Conservation (phyloP, 208 protist species). For the Acanthamoeba royreba region DNA sequence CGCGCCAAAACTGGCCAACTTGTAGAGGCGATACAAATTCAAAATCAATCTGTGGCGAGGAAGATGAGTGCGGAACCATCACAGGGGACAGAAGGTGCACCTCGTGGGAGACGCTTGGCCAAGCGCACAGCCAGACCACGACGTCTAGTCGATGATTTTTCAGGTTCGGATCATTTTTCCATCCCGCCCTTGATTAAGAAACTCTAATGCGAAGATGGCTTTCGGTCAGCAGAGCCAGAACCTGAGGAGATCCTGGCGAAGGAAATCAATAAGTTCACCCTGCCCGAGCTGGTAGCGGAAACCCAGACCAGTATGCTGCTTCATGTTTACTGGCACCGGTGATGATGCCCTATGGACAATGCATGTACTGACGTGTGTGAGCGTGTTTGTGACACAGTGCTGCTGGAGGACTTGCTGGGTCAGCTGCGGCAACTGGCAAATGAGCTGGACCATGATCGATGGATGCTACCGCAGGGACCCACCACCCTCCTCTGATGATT, state of each 20-base stretch:
- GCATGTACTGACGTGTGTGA: background rate
- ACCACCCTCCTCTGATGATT: background rate
- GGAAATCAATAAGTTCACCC: background rate
- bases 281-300: background rate
- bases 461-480: background rate
- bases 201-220: background rate
- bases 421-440: background rate
- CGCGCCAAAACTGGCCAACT: too few relatives aligned
- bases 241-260: background rate
- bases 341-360: background rate
- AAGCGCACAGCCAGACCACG: background rate
- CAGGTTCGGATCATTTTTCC: background rate
- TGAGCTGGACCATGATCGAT: background rate
- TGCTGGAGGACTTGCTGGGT: background rate
- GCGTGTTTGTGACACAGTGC: background rate
- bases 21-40: too few relatives aligned
- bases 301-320: background rate
- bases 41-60: too few relatives aligned
- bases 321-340: background rate
- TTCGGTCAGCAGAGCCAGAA: background rate
- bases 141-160: background rate
- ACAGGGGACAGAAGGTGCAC: too few relatives aligned
- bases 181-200: background rate
- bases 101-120: background rate
- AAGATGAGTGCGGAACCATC: too few relatives aligned